Evolutionary conservation across 2,329 filamentous ascomycete species (phyloP), one percentile per base, ranked within the genome.

Genomic region (Thielaviopsis punctulata): DNA sequence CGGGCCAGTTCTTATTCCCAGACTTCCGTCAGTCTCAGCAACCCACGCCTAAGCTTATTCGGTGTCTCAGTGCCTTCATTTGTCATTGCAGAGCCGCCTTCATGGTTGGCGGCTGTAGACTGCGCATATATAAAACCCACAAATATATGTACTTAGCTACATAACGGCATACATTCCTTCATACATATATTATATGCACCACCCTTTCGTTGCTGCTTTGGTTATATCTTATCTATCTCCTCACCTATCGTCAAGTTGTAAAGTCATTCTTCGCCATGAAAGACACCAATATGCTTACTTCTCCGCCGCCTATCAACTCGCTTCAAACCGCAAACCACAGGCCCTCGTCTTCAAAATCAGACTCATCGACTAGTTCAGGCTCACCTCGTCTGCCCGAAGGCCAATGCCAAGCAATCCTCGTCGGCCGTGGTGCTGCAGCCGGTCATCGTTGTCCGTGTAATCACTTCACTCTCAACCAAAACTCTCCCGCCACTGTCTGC

Each of bases 381-480:
- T 10, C 7, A 51, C 56, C 67, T 36, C 67, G 67, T 48, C 67
- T 80, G 21, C 76, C 76, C 13, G 68, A 71, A 57, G 76, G 76
- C 27, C 73, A 77, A 58, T 80, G 76, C 58, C 73, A 75, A 55
- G 79, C 75, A 58, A 78, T 80, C 56, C 62, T 80, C 25, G 66
- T 76, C 24, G 67, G 73, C 52, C 73, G 76, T 5, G 73, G 76
- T 58, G 67, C 76, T 61, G 75, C 73, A 58, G 45, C 49, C 18
- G 75, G 76, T 49, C 69, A 76, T 54, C 72, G 76, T 44, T 80
- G 76, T 61, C 75, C 71, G 45, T 80, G 76, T 58, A 72, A 75
- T 56, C 68, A 70, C 55, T 80, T 80, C 61, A 70, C 70, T 4
- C 68, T 73, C 53, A 78, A 77, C 61, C 68, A 66, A 49, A 61